Evolutionary conservation across 179 eudicot genomes (phyloP).

Genomic region (Silene coronaria): DNA sequence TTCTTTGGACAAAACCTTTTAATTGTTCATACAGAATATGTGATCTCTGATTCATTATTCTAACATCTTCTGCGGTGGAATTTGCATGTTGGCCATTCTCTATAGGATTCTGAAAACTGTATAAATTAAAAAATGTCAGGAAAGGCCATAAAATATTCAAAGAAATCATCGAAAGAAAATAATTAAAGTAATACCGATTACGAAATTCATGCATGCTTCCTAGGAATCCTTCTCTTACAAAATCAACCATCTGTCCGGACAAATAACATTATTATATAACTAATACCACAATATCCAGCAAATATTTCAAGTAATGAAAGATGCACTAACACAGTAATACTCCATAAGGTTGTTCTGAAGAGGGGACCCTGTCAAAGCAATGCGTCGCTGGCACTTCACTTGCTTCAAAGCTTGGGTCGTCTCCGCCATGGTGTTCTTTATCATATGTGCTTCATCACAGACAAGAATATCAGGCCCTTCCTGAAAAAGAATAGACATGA

Average conservation of each 20-base stretch:
- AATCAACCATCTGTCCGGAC: constrained; percentile 86
- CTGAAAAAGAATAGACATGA: constrained; percentile 35
- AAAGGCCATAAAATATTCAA: background rate
- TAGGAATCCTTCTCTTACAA: constrained; percentile 96
- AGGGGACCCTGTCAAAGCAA: constrained; percentile 98
- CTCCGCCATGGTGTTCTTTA: constrained; percentile 89
- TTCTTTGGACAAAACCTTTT: constrained; percentile 95
- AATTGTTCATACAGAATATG: constrained; percentile 90
- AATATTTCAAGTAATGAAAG: background rate
- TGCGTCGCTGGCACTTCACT: constrained; percentile 91
- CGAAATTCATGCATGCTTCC: constrained; percentile 97
- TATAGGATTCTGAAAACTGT: constrained; percentile 95
- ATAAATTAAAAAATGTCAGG: constrained; percentile 14
- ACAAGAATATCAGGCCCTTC: constrained; percentile 98
- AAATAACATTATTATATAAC: constrained; percentile 2
- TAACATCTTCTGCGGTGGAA: constrained; percentile 86
- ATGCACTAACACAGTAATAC: constrained; percentile 80
- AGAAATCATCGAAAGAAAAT: background rate
- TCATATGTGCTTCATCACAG: constrained; percentile 98
- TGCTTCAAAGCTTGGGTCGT: constrained; percentile 85
- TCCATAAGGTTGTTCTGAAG: constrained; percentile 99
- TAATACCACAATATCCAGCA: background rate
- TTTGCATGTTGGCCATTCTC: constrained; percentile 96
- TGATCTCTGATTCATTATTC: constrained; percentile 94
- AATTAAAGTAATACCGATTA: constrained; percentile 56